Conservation (phyloP, 1,284 basidiomycete species). For the Boletus semigastroideus region DNA sequence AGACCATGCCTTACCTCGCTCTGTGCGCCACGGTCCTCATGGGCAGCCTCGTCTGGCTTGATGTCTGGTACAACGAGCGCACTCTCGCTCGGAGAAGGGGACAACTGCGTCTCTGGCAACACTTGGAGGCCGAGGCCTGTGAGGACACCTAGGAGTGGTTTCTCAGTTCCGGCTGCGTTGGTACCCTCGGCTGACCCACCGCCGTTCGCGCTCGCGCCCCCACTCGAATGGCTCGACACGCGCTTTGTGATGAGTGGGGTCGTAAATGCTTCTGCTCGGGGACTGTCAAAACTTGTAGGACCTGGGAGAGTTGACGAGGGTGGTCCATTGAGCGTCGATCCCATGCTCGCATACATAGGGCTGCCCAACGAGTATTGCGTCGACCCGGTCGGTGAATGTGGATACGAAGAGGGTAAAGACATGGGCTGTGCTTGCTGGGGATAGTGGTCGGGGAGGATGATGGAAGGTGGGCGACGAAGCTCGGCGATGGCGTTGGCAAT, state of each 20-base stretch:
- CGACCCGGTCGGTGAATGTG: conserved; percentile 38
- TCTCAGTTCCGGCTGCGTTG: conserved; percentile 19
- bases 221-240: conserved; percentile 33
- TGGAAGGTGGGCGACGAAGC: conserved; percentile 69
- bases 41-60: conserved; percentile 34
- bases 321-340: conserved; percentile 22
- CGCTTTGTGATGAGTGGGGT: conserved; percentile 24
- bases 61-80: conserved; percentile 45
- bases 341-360: conserved; percentile 32
- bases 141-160: conserved; percentile 12
- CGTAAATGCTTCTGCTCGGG: conserved; percentile 31
- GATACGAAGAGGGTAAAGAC: conserved; percentile 34
- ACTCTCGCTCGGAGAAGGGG: conserved; percentile 60
- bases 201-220: conserved; percentile 27
- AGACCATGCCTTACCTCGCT: conserved; percentile 58
- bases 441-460: conserved; percentile 43
- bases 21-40: conserved; percentile 62
- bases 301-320: conserved; percentile 25
- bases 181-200: conserved; percentile 21
- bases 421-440: conserved; percentile 40
- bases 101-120: conserved; percentile 43
- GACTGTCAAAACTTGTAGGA: conserved; percentile 41
- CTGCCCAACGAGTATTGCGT: conserved; percentile 38
- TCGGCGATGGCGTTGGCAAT: conserved; percentile 96
- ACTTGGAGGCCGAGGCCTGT: conserved; percentile 29